Evolutionary conservation across 495 filamentous ascomycete genomes (phyloP).

Genomic region (Pseudoneurospora amorphoporcata): DNA sequence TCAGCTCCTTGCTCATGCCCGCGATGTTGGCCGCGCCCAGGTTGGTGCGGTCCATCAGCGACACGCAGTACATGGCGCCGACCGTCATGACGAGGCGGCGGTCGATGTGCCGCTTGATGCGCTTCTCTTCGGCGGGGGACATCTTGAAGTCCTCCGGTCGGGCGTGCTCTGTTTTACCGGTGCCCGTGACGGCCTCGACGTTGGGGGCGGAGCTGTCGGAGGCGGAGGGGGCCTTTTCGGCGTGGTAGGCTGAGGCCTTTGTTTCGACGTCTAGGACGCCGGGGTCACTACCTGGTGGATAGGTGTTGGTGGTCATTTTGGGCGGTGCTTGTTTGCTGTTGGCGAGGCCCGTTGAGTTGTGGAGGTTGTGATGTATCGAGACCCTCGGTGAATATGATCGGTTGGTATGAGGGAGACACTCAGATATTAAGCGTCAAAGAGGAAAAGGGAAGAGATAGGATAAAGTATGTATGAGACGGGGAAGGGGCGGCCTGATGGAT

Average conservation of each 20-base stretch:
- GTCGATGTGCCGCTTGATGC: conserved; percentile 52
- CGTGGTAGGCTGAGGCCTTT: neutral
- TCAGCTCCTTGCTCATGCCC: conserved; percentile 47
- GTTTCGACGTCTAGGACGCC: neutral
- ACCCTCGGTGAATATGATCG: neutral
- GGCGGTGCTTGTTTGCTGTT: neutral
- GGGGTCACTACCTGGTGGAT: neutral
- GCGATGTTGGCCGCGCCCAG: conserved; percentile 52
- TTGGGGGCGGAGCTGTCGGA: neutral
- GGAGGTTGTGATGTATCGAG: neutral
- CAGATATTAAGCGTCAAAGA: neutral
- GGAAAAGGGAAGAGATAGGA: neutral
- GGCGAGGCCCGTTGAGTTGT: neutral
- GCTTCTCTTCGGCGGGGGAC: conserved; percentile 25
- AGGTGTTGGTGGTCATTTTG: neutral
- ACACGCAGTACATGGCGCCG: conserved; percentile 55
- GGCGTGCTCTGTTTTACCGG: neutral
- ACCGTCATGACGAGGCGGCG: conserved; percentile 51
- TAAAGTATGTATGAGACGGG: neutral
- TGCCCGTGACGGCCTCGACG: neutral
- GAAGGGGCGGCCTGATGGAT: neutral
- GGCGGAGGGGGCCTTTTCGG: neutral
- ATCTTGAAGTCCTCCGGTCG: conserved; percentile 22
- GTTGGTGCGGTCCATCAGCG: conserved; percentile 61
- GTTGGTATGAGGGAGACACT: neutral